Evolutionary conservation across 2,329 filamentous ascomycete genomes (phyloP).

Genomic region (Neofusicoccum umdonicola): DNA sequence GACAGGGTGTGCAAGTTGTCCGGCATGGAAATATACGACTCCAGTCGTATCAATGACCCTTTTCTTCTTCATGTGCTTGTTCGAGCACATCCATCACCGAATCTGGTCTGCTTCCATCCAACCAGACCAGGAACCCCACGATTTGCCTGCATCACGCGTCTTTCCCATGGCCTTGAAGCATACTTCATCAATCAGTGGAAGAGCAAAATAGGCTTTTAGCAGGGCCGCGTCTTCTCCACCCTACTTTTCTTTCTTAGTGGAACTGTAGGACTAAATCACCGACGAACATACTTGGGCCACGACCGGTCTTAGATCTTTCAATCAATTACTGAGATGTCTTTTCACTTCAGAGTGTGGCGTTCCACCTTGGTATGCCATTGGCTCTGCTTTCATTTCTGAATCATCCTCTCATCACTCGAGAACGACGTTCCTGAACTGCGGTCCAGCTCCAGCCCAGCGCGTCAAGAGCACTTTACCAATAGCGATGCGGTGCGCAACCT

Average conservation of each 20-base stretch:
- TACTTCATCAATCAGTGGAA: constrained; percentile 52
- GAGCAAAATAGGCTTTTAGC: constrained; percentile 51
- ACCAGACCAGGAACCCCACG: constrained; percentile 35
- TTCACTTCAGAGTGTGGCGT: no score
- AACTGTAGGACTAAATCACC: constrained; percentile 48
- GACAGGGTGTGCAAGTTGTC: no score
- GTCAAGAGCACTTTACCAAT: background rate
- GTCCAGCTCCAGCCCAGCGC: background rate
- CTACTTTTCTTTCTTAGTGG: constrained; percentile 41
- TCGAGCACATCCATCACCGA: no score
- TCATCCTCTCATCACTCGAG: background rate
- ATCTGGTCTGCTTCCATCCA: no score
- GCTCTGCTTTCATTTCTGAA: no score
- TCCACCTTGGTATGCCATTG: no score
- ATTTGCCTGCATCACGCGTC: constrained; percentile 51
- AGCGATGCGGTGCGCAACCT: background rate
- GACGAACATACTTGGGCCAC: constrained; percentile 42
- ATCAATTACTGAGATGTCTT: no score
- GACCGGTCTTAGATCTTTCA: no score
- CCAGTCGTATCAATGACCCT: no score
- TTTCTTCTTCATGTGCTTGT: no score
- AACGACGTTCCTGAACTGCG: background rate
- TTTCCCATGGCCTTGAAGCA: constrained; percentile 46
- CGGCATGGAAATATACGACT: no score
- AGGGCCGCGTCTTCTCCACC: constrained; percentile 55